phyloP scores from a whole-genome alignment of 2,329 filamentous ascomycete genomes.

The Colletotrichum lini region DNA sequence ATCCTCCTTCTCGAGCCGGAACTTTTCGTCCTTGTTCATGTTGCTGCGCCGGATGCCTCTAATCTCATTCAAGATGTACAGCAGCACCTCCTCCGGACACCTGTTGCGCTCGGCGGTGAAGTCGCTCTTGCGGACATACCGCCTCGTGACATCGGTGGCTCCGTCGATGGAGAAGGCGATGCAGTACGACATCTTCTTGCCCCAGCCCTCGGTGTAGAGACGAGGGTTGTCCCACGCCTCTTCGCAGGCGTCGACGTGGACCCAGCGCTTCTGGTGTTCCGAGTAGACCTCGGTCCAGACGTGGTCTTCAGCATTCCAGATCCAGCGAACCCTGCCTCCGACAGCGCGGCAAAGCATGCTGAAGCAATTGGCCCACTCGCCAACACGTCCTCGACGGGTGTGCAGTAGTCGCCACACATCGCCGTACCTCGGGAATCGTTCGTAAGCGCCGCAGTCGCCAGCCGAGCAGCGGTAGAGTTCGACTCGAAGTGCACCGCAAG shows the following conservation, averaged over 20 bases:
- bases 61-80: conserved; percentile 94
- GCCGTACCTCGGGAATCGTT: conserved; percentile 93
- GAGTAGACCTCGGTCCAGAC: conserved; percentile 99
- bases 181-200: conserved; percentile 96
- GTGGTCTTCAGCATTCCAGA: conserved; percentile 98
- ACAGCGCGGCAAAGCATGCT: conserved; percentile 97
- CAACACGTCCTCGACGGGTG: conserved; percentile 86
- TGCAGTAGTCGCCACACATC: conserved; percentile 95
- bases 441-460: conserved; percentile 80
- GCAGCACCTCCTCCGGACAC: conserved; percentile 89
- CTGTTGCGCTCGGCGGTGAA: conserved; percentile 82
- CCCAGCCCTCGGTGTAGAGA: conserved; percentile 95
- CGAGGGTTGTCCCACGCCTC: conserved; percentile 95
- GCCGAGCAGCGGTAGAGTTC: conserved; percentile 92
- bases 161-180: conserved; percentile 96
- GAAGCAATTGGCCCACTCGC: conserved; percentile 99
- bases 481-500: conserved; percentile 87
- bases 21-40: conserved; percentile 88
- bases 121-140: conserved; percentile 80
- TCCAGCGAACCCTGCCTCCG: conserved; percentile 92
- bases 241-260: conserved; percentile 97
- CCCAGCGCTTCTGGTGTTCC: conserved; percentile 91
- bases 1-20: conserved; percentile 85
- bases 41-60: conserved; percentile 86
- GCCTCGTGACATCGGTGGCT: conserved; percentile 75